Evolutionary conservation across 108 stramenopile genomes (phyloP), one percentile per base, ranked within the genome.

Genomic region (Nitzschia inconspicua): DNA sequence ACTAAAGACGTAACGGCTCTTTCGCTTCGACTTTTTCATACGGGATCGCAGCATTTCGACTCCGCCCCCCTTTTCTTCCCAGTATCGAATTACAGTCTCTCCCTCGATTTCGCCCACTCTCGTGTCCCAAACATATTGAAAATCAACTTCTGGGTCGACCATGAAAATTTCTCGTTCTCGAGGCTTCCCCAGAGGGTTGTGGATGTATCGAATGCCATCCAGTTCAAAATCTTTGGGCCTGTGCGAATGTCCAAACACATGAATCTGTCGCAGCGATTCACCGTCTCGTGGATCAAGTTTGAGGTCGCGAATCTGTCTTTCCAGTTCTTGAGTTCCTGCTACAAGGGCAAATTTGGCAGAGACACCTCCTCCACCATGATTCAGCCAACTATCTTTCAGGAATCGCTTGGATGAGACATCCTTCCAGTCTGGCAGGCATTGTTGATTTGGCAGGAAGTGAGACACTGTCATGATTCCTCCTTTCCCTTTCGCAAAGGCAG

Each of bases 341-440:
- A 84, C 83, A 44, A 77, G 67, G 44, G 83, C 83, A 80, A 84
- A 84, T 44, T 84, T 84, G 48, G 83, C 83, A 19, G 65, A 68
- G 14, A 69, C 60, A 4, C 53, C 76, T 16, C 73, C 73, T 24
- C 56, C 83, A n/a, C 77, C 77, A 46, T 84, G 83, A 43, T 84
- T 68, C 22, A 84, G 44, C 83, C 83, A 84, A 34, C 49, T 44
- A 16, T 78, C 65, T 4, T 61, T 37, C 30, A 49, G 26, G 72
- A 77, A 75, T 5, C 34, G 19, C 14, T 35, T 10, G 8, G 60
- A 40, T 0, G 50, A 0, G 30, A 73, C n/a, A 34, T 80, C 76
- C 25, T 72, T 75, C 83, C 83, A 84, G 51, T 84, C 83, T 0
- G 83, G 83, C 16, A 84, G 51, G 26, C 66, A 76, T 50, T 72